phyloP scores from a whole-genome alignment of 495 filamentous ascomycete species.

The Bathelium albidoporum region DNA sequence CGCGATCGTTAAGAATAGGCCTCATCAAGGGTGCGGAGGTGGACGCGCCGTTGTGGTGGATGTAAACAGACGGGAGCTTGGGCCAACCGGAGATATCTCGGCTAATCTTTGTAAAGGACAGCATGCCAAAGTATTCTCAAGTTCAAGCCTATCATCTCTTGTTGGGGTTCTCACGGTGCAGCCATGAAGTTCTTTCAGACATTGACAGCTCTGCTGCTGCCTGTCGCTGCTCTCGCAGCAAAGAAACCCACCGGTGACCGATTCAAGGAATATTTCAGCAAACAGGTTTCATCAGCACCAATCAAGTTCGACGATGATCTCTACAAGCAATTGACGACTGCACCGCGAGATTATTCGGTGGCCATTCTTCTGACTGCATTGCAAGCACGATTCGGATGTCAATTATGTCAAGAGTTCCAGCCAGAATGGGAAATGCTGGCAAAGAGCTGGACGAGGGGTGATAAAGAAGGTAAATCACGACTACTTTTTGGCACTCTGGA shows the following conservation, averaged over 20 bases:
- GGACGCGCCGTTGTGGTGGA: background rate
- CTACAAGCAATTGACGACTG: constrained; percentile 63
- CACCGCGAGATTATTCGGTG: constrained; percentile 73
- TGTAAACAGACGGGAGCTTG: background rate
- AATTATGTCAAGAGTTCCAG: constrained; percentile 80
- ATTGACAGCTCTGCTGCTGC: constrained; percentile 42
- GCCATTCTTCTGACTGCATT: constrained; percentile 80
- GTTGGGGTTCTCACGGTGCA: background rate
- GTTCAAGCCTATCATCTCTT: background rate
- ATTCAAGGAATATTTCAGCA: constrained; percentile 58
- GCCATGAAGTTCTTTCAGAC: constrained; percentile 38
- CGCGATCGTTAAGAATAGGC: background rate
- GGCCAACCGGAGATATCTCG: background rate
- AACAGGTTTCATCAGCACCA: constrained; percentile 54
- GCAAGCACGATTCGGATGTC: constrained; percentile 75
- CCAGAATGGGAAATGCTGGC: constrained; percentile 88
- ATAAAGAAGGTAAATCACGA: constrained; percentile 59
- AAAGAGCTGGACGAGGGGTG: constrained; percentile 76
- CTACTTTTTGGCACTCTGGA: constrained; percentile 80
- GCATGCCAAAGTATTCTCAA: background rate
- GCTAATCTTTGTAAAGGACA: constrained; percentile 7
- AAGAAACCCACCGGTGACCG: constrained; percentile 47
- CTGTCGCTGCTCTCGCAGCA: constrained; percentile 45
- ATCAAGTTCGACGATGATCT: constrained; percentile 64
- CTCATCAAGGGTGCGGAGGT: background rate